Percentiles rank a stretch among this genome's conserved stretches.
phyloP scores from a whole-genome alignment of 2,329 filamentous ascomycete genomes.

The Colletotrichum tanaceti region DNA sequence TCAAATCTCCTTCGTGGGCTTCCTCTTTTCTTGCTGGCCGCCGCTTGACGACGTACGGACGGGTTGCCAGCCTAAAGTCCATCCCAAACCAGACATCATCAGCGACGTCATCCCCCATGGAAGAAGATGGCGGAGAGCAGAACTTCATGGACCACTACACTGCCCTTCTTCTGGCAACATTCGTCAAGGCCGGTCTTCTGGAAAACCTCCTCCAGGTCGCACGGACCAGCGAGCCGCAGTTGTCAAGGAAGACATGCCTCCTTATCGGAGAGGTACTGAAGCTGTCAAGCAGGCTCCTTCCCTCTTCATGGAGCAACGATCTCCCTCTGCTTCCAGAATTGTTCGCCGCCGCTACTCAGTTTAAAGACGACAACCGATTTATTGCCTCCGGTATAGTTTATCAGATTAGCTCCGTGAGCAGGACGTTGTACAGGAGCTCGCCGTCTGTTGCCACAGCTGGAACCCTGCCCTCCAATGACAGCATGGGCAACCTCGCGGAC shows the following conservation, averaged over 20 bases:
- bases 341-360: conserved; percentile 79
- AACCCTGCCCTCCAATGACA: conserved; percentile 56
- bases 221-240: conserved; percentile 71
- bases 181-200: conserved; percentile 84
- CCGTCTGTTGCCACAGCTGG: conserved; percentile 52
- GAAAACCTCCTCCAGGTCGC: conserved; percentile 72
- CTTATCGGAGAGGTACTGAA: conserved; percentile 92
- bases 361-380: conserved; percentile 78
- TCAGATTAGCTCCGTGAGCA: conserved; percentile 96
- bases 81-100: conserved; percentile 56
- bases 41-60: conserved; percentile 93
- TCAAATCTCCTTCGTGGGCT: conserved; percentile 95
- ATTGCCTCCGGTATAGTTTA: conserved; percentile 92
- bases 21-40: conserved; percentile 94
- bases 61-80: conserved; percentile 85
- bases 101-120: conserved; percentile 58
- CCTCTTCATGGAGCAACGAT: conserved; percentile 82
- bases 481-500: conserved; percentile 63
- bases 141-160: conserved; percentile 96
- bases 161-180: conserved; percentile 84
- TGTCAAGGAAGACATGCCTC: conserved; percentile 90
- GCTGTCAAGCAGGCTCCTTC: conserved; percentile 86
- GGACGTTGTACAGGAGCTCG: conserved; percentile 86
- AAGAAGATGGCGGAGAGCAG: conserved; percentile 77
- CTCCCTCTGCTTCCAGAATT: conserved; percentile 90